Base-by-base conservation (phyloP, 2,329 filamentous ascomycete genomes). In the Daldinia sp. region DNA sequence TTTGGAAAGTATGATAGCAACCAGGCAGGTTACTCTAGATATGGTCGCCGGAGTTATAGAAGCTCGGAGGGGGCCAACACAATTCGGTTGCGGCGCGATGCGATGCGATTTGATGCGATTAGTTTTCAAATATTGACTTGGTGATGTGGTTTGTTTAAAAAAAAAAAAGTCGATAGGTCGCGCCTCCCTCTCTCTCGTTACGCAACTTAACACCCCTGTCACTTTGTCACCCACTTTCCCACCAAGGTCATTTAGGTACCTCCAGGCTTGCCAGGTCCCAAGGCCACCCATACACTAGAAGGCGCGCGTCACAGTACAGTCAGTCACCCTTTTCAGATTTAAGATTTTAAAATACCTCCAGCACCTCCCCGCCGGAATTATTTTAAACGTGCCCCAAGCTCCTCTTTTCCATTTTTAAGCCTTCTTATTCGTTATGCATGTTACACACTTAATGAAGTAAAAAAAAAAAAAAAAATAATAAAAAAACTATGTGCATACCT, bases 71-170 rank as follows among this genome's bases (percentile, higher is more conserved):
- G 39, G 50, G 46, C 46, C 46, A 51, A 51, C 46, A 51, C 46
- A 51, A 51, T 51, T 30, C 26, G 46, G 46, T 51, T 68, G 54
- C 35, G 56, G 10, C 63, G 60, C 30, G 69, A 59, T 71, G 57
- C 46, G 58, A 65, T 65, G 44, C 33, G 59, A 62, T 69, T 59
- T 50, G 62, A 63, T 65, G 56, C 33, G 63, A 62, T 69, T 55
- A 44, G 63, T 63, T 69, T 65, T 63, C 59, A 59, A 69, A 69
- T 70, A 67, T 71, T 71, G 68, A 71, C 68, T 68, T 70, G 65
- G 63, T 69, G 70, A 71, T 69, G 70, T 71, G 68, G 65, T 71
- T 71, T 71, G 63, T 71, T 70, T 69, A 67, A 69, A 69, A 62
- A 35, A 35, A 65, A 70, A 69, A 67, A 56, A 58, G 68, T 69